These are phyloP conservation scores for Mortierella sp. DNA, from an alignment of 371 early-diverging fungal genomes.

Conservation along the genomic window DNA sequence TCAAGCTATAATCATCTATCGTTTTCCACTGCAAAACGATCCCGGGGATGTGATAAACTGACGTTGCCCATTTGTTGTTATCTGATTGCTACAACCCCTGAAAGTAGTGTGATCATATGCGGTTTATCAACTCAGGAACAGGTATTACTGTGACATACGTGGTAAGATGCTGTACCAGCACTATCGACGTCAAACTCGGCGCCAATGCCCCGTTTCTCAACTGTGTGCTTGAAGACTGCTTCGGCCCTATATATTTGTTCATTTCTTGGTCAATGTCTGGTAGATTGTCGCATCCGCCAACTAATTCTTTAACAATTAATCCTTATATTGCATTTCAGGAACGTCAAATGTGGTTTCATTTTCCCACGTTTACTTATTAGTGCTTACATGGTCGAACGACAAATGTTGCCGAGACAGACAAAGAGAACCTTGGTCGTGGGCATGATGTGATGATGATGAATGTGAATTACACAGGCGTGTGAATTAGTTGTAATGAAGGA, in stretches of 20 bases:
- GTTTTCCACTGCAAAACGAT: too few relatives aligned
- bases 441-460: not conserved
- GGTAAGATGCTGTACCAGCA: conserved; percentile 89
- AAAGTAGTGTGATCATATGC: too few relatives aligned
- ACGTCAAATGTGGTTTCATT: too few relatives aligned
- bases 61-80: too few relatives aligned
- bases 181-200: conserved; percentile 84
- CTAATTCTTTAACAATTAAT: too few relatives aligned
- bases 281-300: too few relatives aligned
- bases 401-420: conserved; percentile 91
- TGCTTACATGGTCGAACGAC: conserved; percentile 67
- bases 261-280: too few relatives aligned
- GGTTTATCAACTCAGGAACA: not conserved
- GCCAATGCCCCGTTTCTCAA: conserved; percentile 67
- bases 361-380: too few relatives aligned
- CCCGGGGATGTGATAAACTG: too few relatives aligned
- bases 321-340: too few relatives aligned
- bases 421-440: conserved; percentile 71
- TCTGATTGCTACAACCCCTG: too few relatives aligned
- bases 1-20: too few relatives aligned
- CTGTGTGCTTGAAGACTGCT: conserved; percentile 86
- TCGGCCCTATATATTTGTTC: conserved; percentile 79
- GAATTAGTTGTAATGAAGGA: not conserved
- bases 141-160: conserved; percentile 59
- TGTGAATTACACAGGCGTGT: not conserved